Conservation (phyloP, 805 yeast genomes). For the Barnettozyma sucrosica region DNA sequence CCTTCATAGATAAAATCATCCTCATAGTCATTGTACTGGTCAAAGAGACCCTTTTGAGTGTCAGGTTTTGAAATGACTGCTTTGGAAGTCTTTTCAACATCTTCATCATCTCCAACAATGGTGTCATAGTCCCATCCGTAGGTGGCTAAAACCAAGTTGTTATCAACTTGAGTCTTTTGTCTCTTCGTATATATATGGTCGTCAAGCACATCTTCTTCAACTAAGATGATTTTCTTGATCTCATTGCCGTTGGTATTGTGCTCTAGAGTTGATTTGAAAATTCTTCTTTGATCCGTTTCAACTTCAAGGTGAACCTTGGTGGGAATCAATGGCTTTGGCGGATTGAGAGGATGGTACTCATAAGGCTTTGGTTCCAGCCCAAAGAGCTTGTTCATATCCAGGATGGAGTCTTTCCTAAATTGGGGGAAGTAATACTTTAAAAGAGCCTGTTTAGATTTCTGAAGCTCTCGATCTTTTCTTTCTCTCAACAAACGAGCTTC, state of each 20-base stretch:
- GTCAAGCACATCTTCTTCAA: slow-evolving; percentile 16
- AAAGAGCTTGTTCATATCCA: slow-evolving; percentile 62
- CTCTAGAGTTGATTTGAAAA: slow-evolving; percentile 35
- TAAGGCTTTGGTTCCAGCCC: slow-evolving; percentile 55
- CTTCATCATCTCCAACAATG: slow-evolving; percentile 41
- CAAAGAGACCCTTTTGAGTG: slow-evolving; percentile 2
- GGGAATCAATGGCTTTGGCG: slow-evolving; percentile 40
- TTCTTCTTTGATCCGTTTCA: slow-evolving; percentile 52
- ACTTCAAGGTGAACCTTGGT: slow-evolving; percentile 54
- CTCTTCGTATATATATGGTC: slow-evolving; percentile 13
- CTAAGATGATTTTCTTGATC: slow-evolving; percentile 13
- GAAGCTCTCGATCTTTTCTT: slow-evolving; percentile 19
- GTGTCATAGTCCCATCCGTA: slow-evolving; percentile 75
- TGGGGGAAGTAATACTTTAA: slow-evolving; percentile 55
- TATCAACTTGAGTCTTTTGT: slow-evolving; percentile 24
- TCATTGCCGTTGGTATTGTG: slow-evolving; percentile 9
- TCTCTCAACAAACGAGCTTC: slow-evolving; percentile 8
- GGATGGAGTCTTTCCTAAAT: slow-evolving; percentile 47
- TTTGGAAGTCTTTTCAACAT: not conserved
- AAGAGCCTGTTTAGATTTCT: slow-evolving; percentile 25
- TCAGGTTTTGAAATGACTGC: slow-evolving; percentile 3
- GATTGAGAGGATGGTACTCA: slow-evolving; percentile 36
- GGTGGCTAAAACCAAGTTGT: slow-evolving; percentile 58
- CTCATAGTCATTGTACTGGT: slow-evolving; percentile 39
- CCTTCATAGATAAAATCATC: slow-evolving; percentile 79